Conservation (phyloP, 2,329 filamentous ascomycete species). For the Akanthomyces uredinophilus region DNA sequence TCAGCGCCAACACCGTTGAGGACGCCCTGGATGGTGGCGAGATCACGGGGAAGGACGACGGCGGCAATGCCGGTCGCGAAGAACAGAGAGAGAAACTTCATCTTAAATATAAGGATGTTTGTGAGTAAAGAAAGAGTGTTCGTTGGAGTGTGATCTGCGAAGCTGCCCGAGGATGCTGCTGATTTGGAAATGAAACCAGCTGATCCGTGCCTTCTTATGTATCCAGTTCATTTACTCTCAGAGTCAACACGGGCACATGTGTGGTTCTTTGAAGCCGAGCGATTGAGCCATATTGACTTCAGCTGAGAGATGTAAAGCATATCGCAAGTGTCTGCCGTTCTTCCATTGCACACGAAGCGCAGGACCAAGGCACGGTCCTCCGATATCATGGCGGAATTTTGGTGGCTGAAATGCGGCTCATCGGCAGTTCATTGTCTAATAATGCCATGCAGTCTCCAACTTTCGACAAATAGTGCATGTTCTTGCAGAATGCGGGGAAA, state of each 20-base stretch:
- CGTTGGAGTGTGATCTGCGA: neutral
- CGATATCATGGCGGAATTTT: neutral
- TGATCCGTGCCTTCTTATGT: neutral
- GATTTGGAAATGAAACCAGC: neutral
- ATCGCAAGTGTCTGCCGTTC: neutral
- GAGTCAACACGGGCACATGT: neutral
- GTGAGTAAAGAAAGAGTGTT: neutral
- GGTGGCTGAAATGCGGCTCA: neutral
- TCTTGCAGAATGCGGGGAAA: neutral
- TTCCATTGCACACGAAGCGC: neutral
- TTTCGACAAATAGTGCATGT: neutral
- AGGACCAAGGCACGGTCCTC: neutral
- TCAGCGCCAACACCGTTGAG: conserved; percentile 11
- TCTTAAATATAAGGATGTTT: neutral
- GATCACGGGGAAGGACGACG: conserved; percentile 16
- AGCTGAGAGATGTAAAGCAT: neutral
- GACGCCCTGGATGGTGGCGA: conserved; percentile 15
- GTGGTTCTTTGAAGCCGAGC: neutral
- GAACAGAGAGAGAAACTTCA: conserved; percentile 6
- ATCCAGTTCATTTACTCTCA: neutral
- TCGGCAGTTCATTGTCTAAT: neutral
- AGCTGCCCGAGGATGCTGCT: neutral
- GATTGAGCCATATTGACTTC: neutral
- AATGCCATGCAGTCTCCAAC: neutral
- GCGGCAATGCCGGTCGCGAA: conserved; percentile 3